A percentile compares a stretch with the other conserved stretches of the same genome.
Evolutionary conservation across 331 rosid genomes (phyloP).

Genomic region (Malus hybrid): DNA sequence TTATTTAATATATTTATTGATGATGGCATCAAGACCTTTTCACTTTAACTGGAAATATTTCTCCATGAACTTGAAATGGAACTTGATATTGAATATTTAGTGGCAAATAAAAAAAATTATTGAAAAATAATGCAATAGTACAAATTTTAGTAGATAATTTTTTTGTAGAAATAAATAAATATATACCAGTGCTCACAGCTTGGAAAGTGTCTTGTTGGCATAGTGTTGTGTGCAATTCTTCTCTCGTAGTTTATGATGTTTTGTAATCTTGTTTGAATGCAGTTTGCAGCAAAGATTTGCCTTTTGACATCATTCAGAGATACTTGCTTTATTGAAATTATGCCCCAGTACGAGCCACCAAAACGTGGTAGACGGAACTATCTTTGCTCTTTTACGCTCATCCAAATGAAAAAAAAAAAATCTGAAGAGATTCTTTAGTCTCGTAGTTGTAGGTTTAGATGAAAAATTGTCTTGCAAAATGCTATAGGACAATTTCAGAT

Average conservation of each 20-base stretch:
- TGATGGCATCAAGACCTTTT: not conserved
- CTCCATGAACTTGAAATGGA: not conserved
- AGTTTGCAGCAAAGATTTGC: slow-evolving; percentile 92
- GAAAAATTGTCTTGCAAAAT: not conserved
- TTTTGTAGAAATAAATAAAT: too few species aligned
- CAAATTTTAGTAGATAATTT: not conserved
- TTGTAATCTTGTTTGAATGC: slow-evolving; percentile 15
- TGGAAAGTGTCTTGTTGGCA: not conserved
- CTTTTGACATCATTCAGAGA: slow-evolving; percentile 94
- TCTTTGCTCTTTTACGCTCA: not conserved
- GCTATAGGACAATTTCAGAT: not conserved
- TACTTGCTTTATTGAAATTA: slow-evolving; percentile 81
- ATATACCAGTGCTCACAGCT: not conserved
- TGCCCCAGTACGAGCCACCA: slow-evolving; percentile 55
- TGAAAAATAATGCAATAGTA: not conserved
- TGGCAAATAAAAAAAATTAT: not conserved
- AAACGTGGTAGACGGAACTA: slow-evolving; percentile 47
- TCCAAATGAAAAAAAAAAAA: not conserved
- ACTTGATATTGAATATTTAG: not conserved
- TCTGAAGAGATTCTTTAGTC: not conserved
- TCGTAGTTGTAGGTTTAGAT: not conserved
- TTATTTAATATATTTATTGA: not conserved
- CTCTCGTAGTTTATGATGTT: not conserved
- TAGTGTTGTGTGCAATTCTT: not conserved
- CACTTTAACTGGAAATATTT: not conserved